phyloP scores from a whole-genome alignment of 495 filamentous ascomycete genomes.

The Aspergillus carlsbadensis region DNA sequence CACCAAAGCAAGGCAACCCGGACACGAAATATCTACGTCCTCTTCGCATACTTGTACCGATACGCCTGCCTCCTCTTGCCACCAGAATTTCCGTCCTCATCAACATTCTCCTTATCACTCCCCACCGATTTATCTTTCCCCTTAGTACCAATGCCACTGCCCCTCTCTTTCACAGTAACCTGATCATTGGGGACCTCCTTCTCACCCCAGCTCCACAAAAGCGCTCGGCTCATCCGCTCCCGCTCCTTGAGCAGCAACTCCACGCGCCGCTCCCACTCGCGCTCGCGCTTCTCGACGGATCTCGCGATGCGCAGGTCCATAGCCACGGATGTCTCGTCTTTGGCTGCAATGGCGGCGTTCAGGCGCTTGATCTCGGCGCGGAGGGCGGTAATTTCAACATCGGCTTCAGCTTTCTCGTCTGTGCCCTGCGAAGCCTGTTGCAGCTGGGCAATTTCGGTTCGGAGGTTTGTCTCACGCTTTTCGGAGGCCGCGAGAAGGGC shows the following conservation, averaged over 20 bases:
- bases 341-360: slow-evolving; percentile 35
- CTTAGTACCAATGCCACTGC: background rate
- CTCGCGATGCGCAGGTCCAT: slow-evolving; percentile 43
- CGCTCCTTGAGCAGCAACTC: slow-evolving; percentile 57
- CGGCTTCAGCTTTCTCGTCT: slow-evolving; percentile 6
- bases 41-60: slow-evolving; percentile 42
- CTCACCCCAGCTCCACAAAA: slow-evolving; percentile 51
- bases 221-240: slow-evolving; percentile 51
- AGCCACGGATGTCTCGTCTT: slow-evolving; percentile 41
- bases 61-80: slow-evolving; percentile 41
- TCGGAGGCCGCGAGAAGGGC: slow-evolving; percentile 40
- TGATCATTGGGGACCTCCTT: slow-evolving; percentile 34
- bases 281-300: slow-evolving; percentile 48
- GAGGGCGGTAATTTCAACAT: slow-evolving; percentile 22
- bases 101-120: slow-evolving; percentile 28
- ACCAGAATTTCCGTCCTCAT: slow-evolving; percentile 9
- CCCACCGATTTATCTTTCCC: background rate
- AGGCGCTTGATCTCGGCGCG: slow-evolving; percentile 34
- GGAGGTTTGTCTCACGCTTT: slow-evolving; percentile 43
- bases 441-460: slow-evolving; percentile 35
- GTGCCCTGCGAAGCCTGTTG: slow-evolving; percentile 8
- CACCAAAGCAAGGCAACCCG: background rate
- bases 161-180: background rate
- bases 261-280: slow-evolving; percentile 50
- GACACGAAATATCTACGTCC: background rate